Percentiles rank a stretch among this genome's conserved stretches.
Evolutionary conservation across 345 rosid genomes (phyloP).

Genomic region (Brassica juncea): DNA sequence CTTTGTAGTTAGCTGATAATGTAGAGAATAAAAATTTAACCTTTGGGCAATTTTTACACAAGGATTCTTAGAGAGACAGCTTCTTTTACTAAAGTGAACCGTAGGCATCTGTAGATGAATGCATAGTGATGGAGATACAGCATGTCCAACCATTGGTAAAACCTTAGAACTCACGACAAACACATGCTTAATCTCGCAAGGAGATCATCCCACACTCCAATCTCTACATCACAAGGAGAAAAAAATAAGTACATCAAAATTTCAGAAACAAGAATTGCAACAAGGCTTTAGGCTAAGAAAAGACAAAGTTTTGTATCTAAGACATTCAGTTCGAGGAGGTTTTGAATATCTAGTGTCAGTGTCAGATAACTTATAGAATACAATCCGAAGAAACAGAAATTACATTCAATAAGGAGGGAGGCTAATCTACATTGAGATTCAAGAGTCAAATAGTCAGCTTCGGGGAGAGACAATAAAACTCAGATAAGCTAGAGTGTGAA

Average conservation of each 20-base stretch:
- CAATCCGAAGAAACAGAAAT: neutral
- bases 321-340: neutral
- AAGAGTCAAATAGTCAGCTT: conserved; percentile 5
- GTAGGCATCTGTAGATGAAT: conserved; percentile 48
- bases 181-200: conserved; percentile 23
- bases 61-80: conserved; percentile 20
- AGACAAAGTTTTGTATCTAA: neutral
- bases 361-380: neutral
- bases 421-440: conserved; percentile 1
- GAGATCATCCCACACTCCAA: conserved; percentile 4
- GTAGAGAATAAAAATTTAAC: conserved; percentile 23
- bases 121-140: conserved; percentile 44
- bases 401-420: neutral
- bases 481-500: neutral
- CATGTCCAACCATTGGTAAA: conserved; percentile 56
- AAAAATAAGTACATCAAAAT: neutral
- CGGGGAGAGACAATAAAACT: neutral
- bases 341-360: neutral
- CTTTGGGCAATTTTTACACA: conserved; percentile 36
- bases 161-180: conserved; percentile 28
- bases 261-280: conserved; percentile 7
- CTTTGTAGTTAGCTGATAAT: neutral
- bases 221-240: neutral
- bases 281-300: neutral
- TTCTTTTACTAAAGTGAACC: conserved; percentile 27